Evolutionary conservation across 352 stramenopile species (phyloP), one percentile per base, ranked within the genome.

Genomic region (Globisporangium echinulatum): DNA sequence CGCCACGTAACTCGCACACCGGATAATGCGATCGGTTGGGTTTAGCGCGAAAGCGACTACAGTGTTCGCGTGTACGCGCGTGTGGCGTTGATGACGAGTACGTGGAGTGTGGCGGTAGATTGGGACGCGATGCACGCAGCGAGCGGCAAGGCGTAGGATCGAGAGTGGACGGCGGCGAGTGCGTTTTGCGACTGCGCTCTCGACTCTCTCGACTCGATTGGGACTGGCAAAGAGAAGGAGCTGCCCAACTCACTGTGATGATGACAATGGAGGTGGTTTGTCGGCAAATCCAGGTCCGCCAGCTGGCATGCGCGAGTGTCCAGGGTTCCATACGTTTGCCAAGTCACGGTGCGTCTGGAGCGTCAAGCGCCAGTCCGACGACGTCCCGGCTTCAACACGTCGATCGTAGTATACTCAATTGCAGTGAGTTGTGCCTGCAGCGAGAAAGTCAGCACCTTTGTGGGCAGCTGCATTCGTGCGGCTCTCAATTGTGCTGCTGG

Each of bases 51-150:
- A 33, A 33, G 25, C 25, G 25, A 33, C 25, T 33, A 1, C 25
- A 1, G 25, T 33, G 25, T 33, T 33, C 25, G 25, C 25, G 25
- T 33, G 25, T 33, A 33, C 25, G 25, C 25, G 25, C 25, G 25
- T 33, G 25, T 33, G 25, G 25, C 25, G 25, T 33, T 33, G 25
- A 33, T 33, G 25, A 33, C 25, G 25, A 33, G 25, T 33, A 33
- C 25, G 25, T 33, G 25, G 25, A 33, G 25, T 33, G 25, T 33
- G 25, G 25, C 25, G 25, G 25, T 33, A 3, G 25, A n/a, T 37
- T n/a, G 48, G 48, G 48, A 52, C n/a, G 48, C n/a, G n/a, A 52
- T 37, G n/a, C 48, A 37, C 48, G 15, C 48, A 52, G 25, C 11
- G 37, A 33, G 49, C 17, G 49, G 36, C 19, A 44, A 54, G 42